phyloP scores from a whole-genome alignment of 2,329 filamentous ascomycete species.

The Tolypocladium tropicale region DNA sequence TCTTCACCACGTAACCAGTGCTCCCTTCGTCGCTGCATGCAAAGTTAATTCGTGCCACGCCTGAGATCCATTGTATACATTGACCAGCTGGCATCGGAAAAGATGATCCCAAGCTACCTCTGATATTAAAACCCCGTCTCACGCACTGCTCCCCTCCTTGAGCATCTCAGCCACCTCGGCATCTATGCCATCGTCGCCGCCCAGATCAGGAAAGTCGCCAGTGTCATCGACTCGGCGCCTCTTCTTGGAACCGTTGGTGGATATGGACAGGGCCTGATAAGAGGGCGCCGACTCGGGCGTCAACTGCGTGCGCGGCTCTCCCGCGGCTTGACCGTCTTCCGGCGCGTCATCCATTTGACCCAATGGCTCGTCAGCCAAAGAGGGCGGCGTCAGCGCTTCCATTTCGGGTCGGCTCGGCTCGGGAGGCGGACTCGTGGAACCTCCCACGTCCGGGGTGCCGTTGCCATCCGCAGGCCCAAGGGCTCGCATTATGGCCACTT shows the following conservation, averaged over 20 bases:
- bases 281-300: slow-evolving; percentile 29
- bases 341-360: slow-evolving; percentile 7
- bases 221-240: slow-evolving; percentile 41
- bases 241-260: slow-evolving; percentile 45
- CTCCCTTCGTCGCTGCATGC: too few relatives aligned
- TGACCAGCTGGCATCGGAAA: neutral
- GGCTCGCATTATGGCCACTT: slow-evolving; percentile 81
- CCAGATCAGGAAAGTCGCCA: slow-evolving; percentile 44
- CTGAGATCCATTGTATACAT: neutral
- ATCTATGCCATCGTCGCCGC: slow-evolving; percentile 44
- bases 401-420: slow-evolving; percentile 69
- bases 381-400: slow-evolving; percentile 78
- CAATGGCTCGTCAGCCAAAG: slow-evolving; percentile 34
- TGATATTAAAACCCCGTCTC: slow-evolving; percentile 5
- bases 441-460: slow-evolving; percentile 34
- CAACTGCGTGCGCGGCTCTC: slow-evolving; percentile 25
- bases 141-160: slow-evolving; percentile 22
- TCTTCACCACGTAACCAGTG: neutral
- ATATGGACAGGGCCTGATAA: slow-evolving; percentile 38
- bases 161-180: slow-evolving; percentile 47
- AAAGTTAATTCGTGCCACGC: neutral
- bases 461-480: slow-evolving; percentile 51
- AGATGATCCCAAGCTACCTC: neutral
- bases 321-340: slow-evolving; percentile 5
- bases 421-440: slow-evolving; percentile 33